Evolutionary conservation across 495 filamentous ascomycete genomes (phyloP), one percentile per base, ranked within the genome.

Genomic region (Clohesyomyces aquaticus): DNA sequence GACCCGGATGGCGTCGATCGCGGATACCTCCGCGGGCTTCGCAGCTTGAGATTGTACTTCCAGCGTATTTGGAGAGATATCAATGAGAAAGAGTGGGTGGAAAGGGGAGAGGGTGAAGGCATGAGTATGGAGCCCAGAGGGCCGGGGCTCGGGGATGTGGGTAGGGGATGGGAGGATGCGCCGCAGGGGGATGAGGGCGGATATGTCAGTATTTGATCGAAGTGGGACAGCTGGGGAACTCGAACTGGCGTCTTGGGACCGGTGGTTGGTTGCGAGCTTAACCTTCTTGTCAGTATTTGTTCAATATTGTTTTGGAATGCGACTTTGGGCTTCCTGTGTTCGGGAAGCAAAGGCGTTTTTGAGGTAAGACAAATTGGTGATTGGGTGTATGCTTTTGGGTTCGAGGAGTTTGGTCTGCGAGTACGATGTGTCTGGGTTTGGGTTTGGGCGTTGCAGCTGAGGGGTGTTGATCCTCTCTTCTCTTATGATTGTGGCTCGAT

Each of bases 1-100:
- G 81, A 92, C 73, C 90, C 88, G 2, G 76, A 86, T 48, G 89
- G 90, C 62, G 85, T 96, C 29, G 94, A 98, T 69, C 81, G 85
- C 21, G 94, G 94, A 10, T 98, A 98, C 70, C 79, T 98, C 49
- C 86, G 92, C 42, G 94, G 94, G 0, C 76, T 98, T 61, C 81
- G 88, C 55, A 89, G 85, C 1, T 77, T 98, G 67, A 81, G 85
- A 55, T 86, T 86, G 75, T 98, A 96, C 71, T 95, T 98, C 66
- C 83, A 91, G 69, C 84, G 83, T 55, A 96, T 98, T 50, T 87
- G 92, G 83, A 83, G 85, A 67, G 93, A 97, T 68, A 79, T 89
- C 46, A 82, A 83, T 18, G 59, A 66, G 50, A 54, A 65, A 41
- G 62, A 66, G 14, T 70, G 67, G 67, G 69, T 69, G 1, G 66